Conservation (phyloP, 106 monocot species). For the Gastrodia elata region DNA sequence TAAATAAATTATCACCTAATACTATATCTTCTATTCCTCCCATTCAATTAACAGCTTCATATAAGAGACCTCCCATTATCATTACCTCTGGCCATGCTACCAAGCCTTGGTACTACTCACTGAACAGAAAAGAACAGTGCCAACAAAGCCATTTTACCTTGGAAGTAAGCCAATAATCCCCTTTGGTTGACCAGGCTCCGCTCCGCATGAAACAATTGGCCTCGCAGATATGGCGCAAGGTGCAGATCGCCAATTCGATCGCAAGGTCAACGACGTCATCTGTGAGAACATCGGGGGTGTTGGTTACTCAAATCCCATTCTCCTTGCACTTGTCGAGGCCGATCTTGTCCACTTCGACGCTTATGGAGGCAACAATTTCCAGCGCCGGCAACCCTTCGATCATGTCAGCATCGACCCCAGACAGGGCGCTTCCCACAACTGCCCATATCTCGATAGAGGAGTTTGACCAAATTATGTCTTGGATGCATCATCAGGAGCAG, state of each 20-base stretch:
- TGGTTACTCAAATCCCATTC: conserved; percentile 49
- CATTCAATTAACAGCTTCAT: too few relatives aligned
- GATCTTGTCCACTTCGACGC: conserved; percentile 54
- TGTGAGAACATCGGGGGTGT: conserved; percentile 55
- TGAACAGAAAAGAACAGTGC: too few relatives aligned
- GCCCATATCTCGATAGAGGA: conserved; percentile 47
- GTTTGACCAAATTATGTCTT: too few relatives aligned
- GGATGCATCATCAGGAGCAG: too few relatives aligned
- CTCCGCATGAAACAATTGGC: conserved; percentile 35
- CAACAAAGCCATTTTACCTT: conserved; percentile 31
- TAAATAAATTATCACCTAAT: too few relatives aligned
- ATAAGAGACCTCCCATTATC: too few relatives aligned
- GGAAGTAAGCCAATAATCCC: conserved; percentile 31
- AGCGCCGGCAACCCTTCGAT: conserved; percentile 50
- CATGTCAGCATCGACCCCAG: conserved; percentile 35
- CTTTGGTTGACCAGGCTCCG: conserved; percentile 29
- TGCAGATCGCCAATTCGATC: conserved; percentile 46
- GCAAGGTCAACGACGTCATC: conserved; percentile 65
- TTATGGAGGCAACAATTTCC: conserved; percentile 53
- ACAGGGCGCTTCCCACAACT: conserved; percentile 24
- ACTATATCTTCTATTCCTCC: too few relatives aligned
- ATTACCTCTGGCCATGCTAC: too few relatives aligned
- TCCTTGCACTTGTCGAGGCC: conserved; percentile 47
- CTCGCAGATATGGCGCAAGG: conserved; percentile 27
- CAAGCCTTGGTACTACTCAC: too few relatives aligned